Evolutionary conservation across 75 land plant species (phyloP).

Genomic region (Ceratopteris richardii): DNA sequence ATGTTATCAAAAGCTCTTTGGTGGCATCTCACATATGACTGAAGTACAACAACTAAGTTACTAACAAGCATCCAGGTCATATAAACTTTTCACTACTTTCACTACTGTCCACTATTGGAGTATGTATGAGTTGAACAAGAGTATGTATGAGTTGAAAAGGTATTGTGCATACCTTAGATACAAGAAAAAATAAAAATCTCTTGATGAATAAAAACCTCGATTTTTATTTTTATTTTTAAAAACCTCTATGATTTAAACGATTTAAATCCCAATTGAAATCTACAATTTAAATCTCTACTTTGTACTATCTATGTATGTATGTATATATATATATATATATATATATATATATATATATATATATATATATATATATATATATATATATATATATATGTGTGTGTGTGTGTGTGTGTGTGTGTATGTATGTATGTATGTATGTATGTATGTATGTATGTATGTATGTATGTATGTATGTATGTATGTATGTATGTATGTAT

Average conservation of each 20-base stretch:
- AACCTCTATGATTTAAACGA: too few species aligned
- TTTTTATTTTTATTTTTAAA: too few species aligned
- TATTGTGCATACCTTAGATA: not conserved
- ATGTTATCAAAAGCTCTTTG: not conserved
- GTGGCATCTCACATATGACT: too few species aligned
- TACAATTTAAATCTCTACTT: too few species aligned
- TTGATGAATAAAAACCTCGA: too few species aligned
- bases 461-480: conserved; percentile 1
- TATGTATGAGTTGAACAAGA: not conserved
- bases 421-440: not conserved
- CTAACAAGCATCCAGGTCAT: too few species aligned
- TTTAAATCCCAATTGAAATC: too few species aligned
- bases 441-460: not conserved
- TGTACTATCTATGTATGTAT: not conserved
- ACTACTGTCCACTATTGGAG: too few species aligned
- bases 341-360: not conserved
- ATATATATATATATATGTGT: not conserved
- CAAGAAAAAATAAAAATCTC: too few species aligned
- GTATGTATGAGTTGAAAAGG: not conserved
- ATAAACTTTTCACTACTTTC: too few species aligned
- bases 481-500: not conserved
- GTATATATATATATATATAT: not conserved
- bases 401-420: not conserved
- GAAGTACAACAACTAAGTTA: too few species aligned
- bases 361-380: not conserved